These are phyloP conservation scores for Kurtzmaniella quercitrusa DNA, from an alignment of 1,139 yeast genomes.

Conservation along the genomic window DNA sequence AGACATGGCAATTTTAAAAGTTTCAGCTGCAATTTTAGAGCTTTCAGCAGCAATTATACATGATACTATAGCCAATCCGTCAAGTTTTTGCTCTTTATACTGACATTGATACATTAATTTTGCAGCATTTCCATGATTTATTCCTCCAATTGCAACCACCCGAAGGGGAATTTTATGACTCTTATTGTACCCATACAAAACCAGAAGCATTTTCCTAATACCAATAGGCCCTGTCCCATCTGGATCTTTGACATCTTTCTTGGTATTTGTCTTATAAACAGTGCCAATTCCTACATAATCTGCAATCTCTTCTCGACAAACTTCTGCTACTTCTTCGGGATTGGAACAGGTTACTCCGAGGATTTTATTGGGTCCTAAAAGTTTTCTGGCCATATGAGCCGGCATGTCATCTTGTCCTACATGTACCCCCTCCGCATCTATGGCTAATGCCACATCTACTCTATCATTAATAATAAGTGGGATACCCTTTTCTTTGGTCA, in stretches of 20 bases:
- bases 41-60: conserved; percentile 71
- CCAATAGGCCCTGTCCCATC: conserved; percentile 63
- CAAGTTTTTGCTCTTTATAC: conserved; percentile 46
- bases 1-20: conserved; percentile 13
- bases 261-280: conserved; percentile 71
- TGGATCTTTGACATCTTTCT: conserved; percentile 45
- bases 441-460: conserved; percentile 84
- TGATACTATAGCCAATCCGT: conserved; percentile 85
- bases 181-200: conserved; percentile 37
- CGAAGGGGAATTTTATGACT: conserved; percentile 27
- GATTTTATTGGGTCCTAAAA: conserved; percentile 71
- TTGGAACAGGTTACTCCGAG: conserved; percentile 75
- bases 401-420: conserved; percentile 93
- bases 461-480: conserved; percentile 88
- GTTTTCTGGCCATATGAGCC: conserved; percentile 51
- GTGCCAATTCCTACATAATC: conserved; percentile 91
- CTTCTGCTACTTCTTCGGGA: conserved; percentile 53
- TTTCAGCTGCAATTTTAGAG: conserved; percentile 52
- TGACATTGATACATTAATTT: conserved; percentile 51
- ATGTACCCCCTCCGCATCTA: conserved; percentile 90
- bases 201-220: conserved; percentile 48
- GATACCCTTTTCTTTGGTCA: conserved; percentile 56
- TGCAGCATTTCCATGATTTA: conserved; percentile 61
- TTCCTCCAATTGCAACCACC: conserved; percentile 85
- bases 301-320: conserved; percentile 50